phyloP scores from a whole-genome alignment of 2,329 filamentous ascomycete genomes.

The Davidsoniella virescens region DNA sequence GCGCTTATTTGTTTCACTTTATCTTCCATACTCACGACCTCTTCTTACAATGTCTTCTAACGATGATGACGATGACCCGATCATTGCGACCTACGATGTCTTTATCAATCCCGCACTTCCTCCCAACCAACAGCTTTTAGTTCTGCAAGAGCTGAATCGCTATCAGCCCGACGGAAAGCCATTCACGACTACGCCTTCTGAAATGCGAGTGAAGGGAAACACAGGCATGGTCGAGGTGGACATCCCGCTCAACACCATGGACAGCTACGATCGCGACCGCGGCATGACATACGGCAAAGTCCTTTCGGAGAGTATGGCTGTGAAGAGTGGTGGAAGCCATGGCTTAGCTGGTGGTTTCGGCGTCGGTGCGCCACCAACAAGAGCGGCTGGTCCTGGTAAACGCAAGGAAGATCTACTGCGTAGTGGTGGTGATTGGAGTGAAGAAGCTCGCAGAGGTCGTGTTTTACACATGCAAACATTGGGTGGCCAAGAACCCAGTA shows the following conservation, averaged over 20 bases:
- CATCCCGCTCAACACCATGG: constrained; percentile 57
- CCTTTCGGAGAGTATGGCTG: constrained; percentile 42
- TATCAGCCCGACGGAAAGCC: constrained; percentile 36
- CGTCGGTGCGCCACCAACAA: constrained; percentile 32
- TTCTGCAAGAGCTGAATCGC: constrained; percentile 82
- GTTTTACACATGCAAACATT: constrained; percentile 70
- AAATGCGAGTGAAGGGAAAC: constrained; percentile 66
- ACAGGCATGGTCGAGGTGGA: constrained; percentile 84
- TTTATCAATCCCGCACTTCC: constrained; percentile 63
- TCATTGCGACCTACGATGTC: constrained; percentile 64
- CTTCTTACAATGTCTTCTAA: constrained; percentile 10
- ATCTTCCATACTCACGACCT: neutral
- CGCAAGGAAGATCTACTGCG: constrained; percentile 23
- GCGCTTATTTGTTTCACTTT: too few species aligned
- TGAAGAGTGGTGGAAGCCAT: constrained; percentile 48
- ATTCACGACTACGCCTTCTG: constrained; percentile 47
- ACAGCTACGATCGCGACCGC: constrained; percentile 69
- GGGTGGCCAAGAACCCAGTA: constrained; percentile 60
- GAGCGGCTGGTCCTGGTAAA: constrained; percentile 18
- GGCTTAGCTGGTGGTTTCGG: constrained; percentile 61
- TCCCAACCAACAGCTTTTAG: constrained; percentile 48
- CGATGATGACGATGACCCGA: constrained; percentile 42
- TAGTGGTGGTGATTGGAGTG: constrained; percentile 42
- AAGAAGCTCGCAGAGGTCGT: constrained; percentile 51
- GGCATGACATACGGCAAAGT: constrained; percentile 71